Evolutionary conservation across 2,329 filamentous ascomycete genomes (phyloP).

Genomic region (Monilinia aucupariae): DNA sequence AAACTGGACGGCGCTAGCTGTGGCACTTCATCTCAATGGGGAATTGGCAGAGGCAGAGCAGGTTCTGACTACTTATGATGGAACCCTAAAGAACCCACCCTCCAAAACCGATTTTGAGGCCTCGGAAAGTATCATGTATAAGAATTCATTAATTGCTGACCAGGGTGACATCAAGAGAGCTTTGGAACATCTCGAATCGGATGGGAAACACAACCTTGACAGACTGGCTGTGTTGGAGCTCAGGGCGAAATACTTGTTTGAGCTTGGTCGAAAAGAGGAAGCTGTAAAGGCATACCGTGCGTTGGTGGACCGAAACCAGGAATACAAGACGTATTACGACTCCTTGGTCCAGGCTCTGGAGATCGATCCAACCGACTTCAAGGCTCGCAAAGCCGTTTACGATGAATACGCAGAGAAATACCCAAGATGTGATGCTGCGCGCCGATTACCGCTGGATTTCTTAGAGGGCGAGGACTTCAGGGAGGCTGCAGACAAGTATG

Average conservation of each 20-base stretch:
- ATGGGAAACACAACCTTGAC: constrained; percentile 74
- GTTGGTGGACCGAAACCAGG: constrained; percentile 79
- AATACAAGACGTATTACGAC: constrained; percentile 81
- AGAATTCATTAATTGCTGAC: constrained; percentile 91
- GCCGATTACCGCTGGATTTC: constrained; percentile 85
- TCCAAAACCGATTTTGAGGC: constrained; percentile 80
- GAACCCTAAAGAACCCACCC: constrained; percentile 78
- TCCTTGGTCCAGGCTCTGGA: constrained; percentile 65
- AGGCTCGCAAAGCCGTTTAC: constrained; percentile 68
- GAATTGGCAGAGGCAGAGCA: constrained; percentile 83
- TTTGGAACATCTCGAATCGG: constrained; percentile 75
- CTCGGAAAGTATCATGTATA: constrained; percentile 90
- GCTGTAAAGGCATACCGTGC: constrained; percentile 75
- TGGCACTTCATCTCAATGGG: constrained; percentile 87
- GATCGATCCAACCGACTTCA: constrained; percentile 54
- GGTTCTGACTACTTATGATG: constrained; percentile 85
- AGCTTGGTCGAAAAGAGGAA: constrained; percentile 71
- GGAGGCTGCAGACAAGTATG: constrained; percentile 69
- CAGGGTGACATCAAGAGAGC: constrained; percentile 77
- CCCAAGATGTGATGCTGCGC: constrained; percentile 77
- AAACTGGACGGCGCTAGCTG: constrained; percentile 96
- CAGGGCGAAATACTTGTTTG: constrained; percentile 75
- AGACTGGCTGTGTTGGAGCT: constrained; percentile 79
- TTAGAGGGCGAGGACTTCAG: constrained; percentile 75
- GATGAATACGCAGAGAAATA: constrained; percentile 75